Conservation (phyloP, 208 protist species). For the Trypanosoma caninum region DNA sequence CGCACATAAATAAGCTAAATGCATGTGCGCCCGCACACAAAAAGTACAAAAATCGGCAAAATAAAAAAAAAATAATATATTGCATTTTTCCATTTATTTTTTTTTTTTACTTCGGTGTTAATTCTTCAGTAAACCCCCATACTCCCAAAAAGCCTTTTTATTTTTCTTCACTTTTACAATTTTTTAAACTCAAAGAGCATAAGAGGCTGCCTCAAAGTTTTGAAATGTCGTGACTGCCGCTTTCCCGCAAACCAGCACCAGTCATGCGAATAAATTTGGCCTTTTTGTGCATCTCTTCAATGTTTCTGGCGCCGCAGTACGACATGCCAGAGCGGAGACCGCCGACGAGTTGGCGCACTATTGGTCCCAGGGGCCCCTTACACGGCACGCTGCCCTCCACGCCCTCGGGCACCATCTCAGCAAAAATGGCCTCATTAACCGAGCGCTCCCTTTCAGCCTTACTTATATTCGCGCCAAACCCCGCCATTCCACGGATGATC, state of each 20-base stretch:
- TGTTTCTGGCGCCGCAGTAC: conserved; percentile 80
- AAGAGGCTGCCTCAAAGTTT: conserved; percentile 50
- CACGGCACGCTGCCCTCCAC: conserved; percentile 87
- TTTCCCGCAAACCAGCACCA: conserved; percentile 73
- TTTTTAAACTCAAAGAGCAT: too few relatives aligned
- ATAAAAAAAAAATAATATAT: too few relatives aligned
- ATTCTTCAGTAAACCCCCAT: too few relatives aligned
- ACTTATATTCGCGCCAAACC: conserved; percentile 88
- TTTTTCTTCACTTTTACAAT: too few relatives aligned
- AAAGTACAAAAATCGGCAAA: too few relatives aligned
- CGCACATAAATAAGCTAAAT: too few relatives aligned
- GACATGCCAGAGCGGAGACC: conserved; percentile 86
- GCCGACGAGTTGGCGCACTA: conserved; percentile 85
- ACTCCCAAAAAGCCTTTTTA: too few relatives aligned
- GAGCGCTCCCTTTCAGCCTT: conserved; percentile 85
- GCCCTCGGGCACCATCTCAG: conserved; percentile 84
- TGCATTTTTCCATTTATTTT: too few relatives aligned
- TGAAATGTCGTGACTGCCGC: conserved; percentile 86
- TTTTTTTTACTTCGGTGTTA: too few relatives aligned
- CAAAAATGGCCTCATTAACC: conserved; percentile 82
- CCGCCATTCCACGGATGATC: conserved; percentile 91
- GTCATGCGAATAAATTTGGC: conserved; percentile 86
- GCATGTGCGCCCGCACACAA: too few relatives aligned
- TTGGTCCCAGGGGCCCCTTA: conserved; percentile 73
- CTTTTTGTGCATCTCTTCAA: conserved; percentile 80